Base-by-base conservation (phyloP, 208 protist species). In the Crithidia thermophila region DNA sequence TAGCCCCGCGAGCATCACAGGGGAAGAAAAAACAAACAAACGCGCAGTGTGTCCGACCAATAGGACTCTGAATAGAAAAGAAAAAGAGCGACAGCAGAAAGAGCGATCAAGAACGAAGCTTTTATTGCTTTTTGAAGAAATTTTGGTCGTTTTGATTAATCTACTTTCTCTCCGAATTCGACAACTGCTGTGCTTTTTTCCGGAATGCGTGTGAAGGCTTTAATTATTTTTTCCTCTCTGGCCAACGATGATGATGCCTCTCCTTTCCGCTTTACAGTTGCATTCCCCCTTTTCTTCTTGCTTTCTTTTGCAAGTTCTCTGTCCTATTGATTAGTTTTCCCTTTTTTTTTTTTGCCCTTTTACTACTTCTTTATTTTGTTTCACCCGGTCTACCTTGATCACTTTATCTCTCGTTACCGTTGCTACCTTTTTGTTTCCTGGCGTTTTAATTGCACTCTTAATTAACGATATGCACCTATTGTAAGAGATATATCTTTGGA, bases 251-350 rank as follows among this genome's bases (percentile, higher is more conserved):
- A 7, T 46, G 13, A 46, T 46, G 6, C 13, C 42, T 5, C 18
- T 23, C 18, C 42, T 47, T 8, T 20, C 42, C 18, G 10, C 30
- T 23, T 4, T 14, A 6, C 14, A 5, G 8, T 51, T 30, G 37
- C 56, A 72, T 74, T 68, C 33, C 18, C 42, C 18, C 20, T 51
- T 23, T 4, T 14, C 23, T 31, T 14, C 21, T 51, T 30, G 37
- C 56, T 77, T 74, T 68, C 33, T 40, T 37, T 58, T 20, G 42
- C 30, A 40, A 8, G 46, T 55, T 23, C 37, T 55, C 28, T 55
- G 13, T 33, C 13, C 37, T n/a, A n/a, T n/a, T n/a, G n/a, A n/a
- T n/a, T n/a, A n/a, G 28, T 78, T 47, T 31, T 55, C 47, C 7
- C 37, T 27, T 20, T n/a, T 45, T 68, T 31, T 49, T 6, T 11